Conservation (phyloP, 257 asterid species). For the Knoxia roxburghii region DNA sequence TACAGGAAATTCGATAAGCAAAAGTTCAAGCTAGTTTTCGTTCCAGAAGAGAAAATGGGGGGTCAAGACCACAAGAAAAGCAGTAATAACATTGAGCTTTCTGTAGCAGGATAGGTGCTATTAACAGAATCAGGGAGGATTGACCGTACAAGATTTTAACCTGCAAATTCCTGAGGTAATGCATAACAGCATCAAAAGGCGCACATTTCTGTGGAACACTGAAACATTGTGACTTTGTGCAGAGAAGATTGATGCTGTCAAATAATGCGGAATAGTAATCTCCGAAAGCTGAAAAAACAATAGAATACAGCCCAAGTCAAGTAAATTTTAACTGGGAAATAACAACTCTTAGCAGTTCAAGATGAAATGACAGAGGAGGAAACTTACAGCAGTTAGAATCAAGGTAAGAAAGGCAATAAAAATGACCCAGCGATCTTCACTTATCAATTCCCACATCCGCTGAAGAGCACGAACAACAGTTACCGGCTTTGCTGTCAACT, state of each 20-base stretch:
- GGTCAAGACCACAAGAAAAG: too few species aligned
- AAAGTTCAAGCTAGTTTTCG: too few species aligned
- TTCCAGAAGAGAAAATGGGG: too few species aligned
- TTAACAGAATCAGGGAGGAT: constrained; percentile 42
- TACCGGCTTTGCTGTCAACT: constrained; percentile 69
- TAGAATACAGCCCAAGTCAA: constrained; percentile 21
- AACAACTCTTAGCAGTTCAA: neutral
- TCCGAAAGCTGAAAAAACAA: constrained; percentile 63
- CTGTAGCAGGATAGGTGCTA: constrained; percentile 14
- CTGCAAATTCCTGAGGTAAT: constrained; percentile 84
- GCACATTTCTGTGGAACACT: constrained; percentile 67
- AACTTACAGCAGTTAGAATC: constrained; percentile 72
- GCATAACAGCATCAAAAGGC: constrained; percentile 57
- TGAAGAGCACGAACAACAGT: constrained; percentile 68
- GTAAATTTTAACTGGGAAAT: neutral
- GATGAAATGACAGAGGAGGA: neutral
- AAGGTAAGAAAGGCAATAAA: constrained; percentile 72
- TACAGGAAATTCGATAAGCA: too few species aligned
- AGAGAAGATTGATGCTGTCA: constrained; percentile 88
- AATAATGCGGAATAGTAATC: constrained; percentile 78
- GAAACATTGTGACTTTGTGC: constrained; percentile 68
- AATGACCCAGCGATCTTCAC: constrained; percentile 79
- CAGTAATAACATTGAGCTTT: neutral
- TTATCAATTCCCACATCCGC: constrained; percentile 81
- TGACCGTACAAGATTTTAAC: constrained; percentile 65